Evolutionary conservation across 2,329 filamentous ascomycete genomes (phyloP), one percentile per base, ranked within the genome.

Genomic region (Penicillium sp.): DNA sequence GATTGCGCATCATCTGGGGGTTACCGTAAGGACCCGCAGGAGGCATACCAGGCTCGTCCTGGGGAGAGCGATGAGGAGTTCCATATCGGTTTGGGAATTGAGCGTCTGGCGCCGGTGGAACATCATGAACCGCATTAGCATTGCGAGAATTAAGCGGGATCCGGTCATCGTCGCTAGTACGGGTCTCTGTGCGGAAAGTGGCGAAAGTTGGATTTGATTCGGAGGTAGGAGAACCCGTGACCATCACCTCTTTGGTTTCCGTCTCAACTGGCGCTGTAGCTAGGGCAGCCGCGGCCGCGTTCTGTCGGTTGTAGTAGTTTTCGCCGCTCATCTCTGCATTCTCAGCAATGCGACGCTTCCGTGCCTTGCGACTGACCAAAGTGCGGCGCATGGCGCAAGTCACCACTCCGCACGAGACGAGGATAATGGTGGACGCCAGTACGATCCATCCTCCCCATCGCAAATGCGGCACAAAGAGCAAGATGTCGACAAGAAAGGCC

Each of bases 301-400:
- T 73, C 67, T 83, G 77, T 59, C 88, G 84, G 69, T 88, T 89
- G 77, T 96, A 97, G 74, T 89, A 97, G 71, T 93, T 95, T 69
- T 95, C 88, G 31, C 94, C 94, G 73, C 91, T 98, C 93, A 98
- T 98, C 73, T 98, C 93, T 7, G 93, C 91, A 73, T 98, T 96
- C 75, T 96, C 90, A 2, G 88, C 92, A 72, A 98, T 96, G 47
- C 92, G 87, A 80, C 89, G 91, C 82, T 95, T 93, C 62, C 93
- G 86, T n/a, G 93, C 91, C 79, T 97, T 97, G 68, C 94, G 87
- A 75, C 91, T 91, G 61, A 97, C 91, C 58, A 98, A 81, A 2
- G 93, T 96, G 60, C 94, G 87, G 64, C 95, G 89, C 92, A 98
- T 98, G 22, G 92, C 92, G 74, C 93, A 99, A 9, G 92, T 93